Evolutionary conservation across 2,329 filamentous ascomycete species (phyloP), one percentile per base, ranked within the genome.

Genomic region (Zymoseptoria ardabiliae): DNA sequence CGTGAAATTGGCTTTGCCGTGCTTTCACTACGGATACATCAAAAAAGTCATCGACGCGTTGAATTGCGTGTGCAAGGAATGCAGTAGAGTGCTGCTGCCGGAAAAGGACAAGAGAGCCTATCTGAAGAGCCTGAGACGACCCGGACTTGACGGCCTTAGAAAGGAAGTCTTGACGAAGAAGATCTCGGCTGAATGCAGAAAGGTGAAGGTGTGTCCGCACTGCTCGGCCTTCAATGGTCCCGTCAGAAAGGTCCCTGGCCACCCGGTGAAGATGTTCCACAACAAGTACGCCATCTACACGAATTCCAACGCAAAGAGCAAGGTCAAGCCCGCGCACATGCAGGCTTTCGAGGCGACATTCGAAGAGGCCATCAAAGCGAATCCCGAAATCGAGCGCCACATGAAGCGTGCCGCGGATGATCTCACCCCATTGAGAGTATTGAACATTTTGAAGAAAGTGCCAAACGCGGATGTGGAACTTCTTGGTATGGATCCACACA

Each of bases 11-110:
- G 90, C 93, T 1, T 80, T 99, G 55, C 94, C 94, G 3, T 91
- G 89, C 50, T 97, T 97, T 71, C 94, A 99, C 72, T 91, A 97
- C 65, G 94, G 94, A 45, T 99, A 97, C 72, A 84, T 99, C 68
- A 94, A 91, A 72, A 91, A 95, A 73, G 91, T 94, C 64, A 93
- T 96, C 71, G 87, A 87, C 51, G 92, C 96, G 58, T 81, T 99
- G 22, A 92, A 97, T 73, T 89, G 94, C 70, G 95, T 99, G 65
- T 99, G 94, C 85, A 99, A 96, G 73, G 79, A 92, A 71, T 99
- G 94, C 72, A 90, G 90, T 22, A 84, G 84, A 62, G 88, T 97
- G 6, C 77, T 99, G 58, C 82, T 99, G 22, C 85, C 88, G 45
- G 91, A 97, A 71, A 78, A 83, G 20, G 90, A 96, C 68, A 85